Base-by-base conservation (phyloP, 208 protist genomes). In the Novymonas esmeraldas region DNA sequence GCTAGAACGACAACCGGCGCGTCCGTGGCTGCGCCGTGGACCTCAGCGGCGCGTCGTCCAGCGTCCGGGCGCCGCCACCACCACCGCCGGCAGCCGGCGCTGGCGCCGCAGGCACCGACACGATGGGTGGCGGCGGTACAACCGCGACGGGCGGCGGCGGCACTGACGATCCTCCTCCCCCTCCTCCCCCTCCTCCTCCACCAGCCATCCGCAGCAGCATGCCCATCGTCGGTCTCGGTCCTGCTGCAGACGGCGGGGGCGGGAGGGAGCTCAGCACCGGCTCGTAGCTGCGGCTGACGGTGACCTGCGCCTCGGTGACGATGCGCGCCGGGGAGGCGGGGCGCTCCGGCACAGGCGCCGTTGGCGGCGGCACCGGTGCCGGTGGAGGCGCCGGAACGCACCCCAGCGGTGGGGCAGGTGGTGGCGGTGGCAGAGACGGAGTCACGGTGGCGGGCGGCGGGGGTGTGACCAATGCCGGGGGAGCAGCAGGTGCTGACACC, bases 241-340 rank as follows among this genome's bases (percentile, higher is more conserved):
- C 52, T 34, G 64, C 42, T 13, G 78, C 52, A 6, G 57, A 60
- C 20, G 79, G 79, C 5, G 78, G 78, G 10, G 79, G 79, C 24
- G 79, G 79, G 42, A 72, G 60, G 13, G 56, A 54, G 22, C 42
- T 33, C 20, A 86, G 64, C 13, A 70, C 73, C 56, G 81, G 81
- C 56, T 79, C 81, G 66, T 72, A 82, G 48, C 80, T 85, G 34
- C 31, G 63, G 50, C 80, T 85, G 49, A 49, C 49, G 2, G 67
- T 66, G 10, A 79, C 64, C 13, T 79, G 64, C 48, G 65, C 20
- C 20, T 54, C 38, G 22, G 45, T 73, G 13, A 60, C 52, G 16
- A 56, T 44, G 7, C n/a, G 49, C 31, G 58, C 49, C 49, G 38
- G 2, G 3, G 51, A 49, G 46, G 31, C 39, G 42, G 36, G 9